Evolutionary conservation across 176 grass and related monocot species (phyloP).

Genomic region (Bonia amplexicaulis): DNA sequence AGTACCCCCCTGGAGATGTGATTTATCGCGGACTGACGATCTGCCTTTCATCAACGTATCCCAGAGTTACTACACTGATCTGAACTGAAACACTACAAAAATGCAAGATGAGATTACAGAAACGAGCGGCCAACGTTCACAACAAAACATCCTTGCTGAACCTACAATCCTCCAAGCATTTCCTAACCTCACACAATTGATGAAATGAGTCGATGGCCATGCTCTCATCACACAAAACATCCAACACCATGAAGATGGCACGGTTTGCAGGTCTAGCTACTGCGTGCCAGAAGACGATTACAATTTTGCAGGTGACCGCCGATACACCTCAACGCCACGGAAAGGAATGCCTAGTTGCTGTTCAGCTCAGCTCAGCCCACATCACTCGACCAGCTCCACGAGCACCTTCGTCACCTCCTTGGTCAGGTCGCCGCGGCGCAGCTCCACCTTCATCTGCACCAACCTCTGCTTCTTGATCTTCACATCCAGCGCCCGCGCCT

Average conservation of each 20-base stretch:
- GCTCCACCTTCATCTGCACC: neutral
- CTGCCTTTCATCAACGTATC: neutral
- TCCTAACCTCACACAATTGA: neutral
- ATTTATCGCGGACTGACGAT: too few relatives aligned
- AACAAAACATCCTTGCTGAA: neutral
- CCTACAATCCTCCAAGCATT: neutral
- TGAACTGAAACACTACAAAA: neutral
- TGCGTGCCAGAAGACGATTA: neutral
- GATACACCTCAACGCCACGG: neutral
- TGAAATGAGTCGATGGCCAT: neutral
- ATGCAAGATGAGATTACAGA: neutral
- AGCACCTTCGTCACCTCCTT: constrained; percentile 43
- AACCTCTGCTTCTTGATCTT: constrained; percentile 52
- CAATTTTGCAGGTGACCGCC: neutral
- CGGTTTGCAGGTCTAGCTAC: neutral
- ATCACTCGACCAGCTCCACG: constrained; percentile 10
- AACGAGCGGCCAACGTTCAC: too few relatives aligned
- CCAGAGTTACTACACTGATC: neutral
- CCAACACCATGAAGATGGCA: neutral
- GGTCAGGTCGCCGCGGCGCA: neutral
- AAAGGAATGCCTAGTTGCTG: neutral
- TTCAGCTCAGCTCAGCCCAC: neutral
- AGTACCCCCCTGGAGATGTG: too few relatives aligned
- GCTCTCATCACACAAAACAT: neutral
- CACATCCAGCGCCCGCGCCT: constrained; percentile 34